Conservation (phyloP, 2,329 filamentous ascomycete species). For the Colletotrichum sp. region DNA sequence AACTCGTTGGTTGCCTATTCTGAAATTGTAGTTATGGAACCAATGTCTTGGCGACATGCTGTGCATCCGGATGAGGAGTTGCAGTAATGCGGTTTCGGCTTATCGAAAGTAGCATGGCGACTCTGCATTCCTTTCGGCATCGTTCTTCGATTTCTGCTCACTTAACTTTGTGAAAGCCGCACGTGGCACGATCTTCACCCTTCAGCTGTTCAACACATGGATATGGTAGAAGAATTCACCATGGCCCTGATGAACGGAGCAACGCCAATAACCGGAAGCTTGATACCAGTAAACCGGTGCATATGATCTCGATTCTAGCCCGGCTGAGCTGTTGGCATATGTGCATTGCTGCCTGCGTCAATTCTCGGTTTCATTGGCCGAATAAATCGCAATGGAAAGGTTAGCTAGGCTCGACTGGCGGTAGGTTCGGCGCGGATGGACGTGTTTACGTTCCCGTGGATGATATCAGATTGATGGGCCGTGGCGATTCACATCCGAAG, state of each 20-base stretch:
- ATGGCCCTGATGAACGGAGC: neutral
- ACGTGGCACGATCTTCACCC: neutral
- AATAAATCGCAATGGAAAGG: neutral
- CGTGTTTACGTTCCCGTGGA: neutral
- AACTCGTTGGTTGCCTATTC: neutral
- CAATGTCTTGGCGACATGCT: neutral
- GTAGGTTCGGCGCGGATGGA: neutral
- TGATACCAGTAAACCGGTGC: neutral
- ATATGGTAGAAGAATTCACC: neutral
- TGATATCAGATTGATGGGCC: neutral
- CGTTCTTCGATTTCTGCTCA: neutral
- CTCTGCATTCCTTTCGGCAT: neutral
- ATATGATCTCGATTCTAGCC: neutral
- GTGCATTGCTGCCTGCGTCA: neutral
- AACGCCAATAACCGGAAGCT: neutral
- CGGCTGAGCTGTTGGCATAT: neutral
- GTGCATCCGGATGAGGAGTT: neutral
- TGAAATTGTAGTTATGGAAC: neutral
- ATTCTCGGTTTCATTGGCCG: neutral
- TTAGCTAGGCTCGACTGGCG: neutral
- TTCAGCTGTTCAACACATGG: neutral
- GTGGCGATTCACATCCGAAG: neutral
- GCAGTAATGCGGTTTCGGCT: neutral
- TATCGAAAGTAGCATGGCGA: neutral
- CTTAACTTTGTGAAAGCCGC: neutral